Evolutionary conservation across 257 asterid species (phyloP), one percentile per base, ranked within the genome.

Genomic region (Linderniella brevidens): DNA sequence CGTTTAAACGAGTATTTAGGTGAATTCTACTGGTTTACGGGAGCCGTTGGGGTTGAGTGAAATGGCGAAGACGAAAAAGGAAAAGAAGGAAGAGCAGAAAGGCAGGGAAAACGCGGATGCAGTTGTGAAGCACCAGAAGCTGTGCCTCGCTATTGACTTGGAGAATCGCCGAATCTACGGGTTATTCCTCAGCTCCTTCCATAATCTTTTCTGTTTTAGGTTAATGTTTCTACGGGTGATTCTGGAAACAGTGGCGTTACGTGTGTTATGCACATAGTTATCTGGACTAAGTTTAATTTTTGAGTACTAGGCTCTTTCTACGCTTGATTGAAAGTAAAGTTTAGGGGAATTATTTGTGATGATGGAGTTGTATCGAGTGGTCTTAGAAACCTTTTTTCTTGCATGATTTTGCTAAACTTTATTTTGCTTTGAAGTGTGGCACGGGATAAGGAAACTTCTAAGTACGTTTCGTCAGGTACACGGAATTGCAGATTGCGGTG

Each of bases 51-150:
- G 32, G 3, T 25, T 25, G 32, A 25, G 32, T 57, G 62, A 43
- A 60, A 88, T 90, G 98, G 98, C 99, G 41, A 90, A 90, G 63
- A 77, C 99, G 40, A 78, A 76, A 42, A 90, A 79, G 69, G 71
- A 66, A 13, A 90, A 85, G 64, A 81, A 55, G 29, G 96, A 90
- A 58, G 99, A 90, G 54, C 98, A 85, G 65, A 78, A 73, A 66
- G 80, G 77, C 17, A 87, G 73, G 44, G 72, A 75, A 16, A 68
- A 58, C 42, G 68, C 99, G 8, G 93, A 85, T 52, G 94, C 96
- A 13, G 81, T 90, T 17, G 87, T 90, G 58, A 81, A 79, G 70
- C 96, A 90, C 63, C 99, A 90, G 78, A 90, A 85, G 79, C 86
- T 90, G 35, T 81, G 93, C 52, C 68, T 90, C 15, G 77, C 96